These are phyloP conservation scores for Cladophialophora bantiana DNA, from an alignment of 2,329 filamentous ascomycete genomes.

Conservation along the genomic window DNA sequence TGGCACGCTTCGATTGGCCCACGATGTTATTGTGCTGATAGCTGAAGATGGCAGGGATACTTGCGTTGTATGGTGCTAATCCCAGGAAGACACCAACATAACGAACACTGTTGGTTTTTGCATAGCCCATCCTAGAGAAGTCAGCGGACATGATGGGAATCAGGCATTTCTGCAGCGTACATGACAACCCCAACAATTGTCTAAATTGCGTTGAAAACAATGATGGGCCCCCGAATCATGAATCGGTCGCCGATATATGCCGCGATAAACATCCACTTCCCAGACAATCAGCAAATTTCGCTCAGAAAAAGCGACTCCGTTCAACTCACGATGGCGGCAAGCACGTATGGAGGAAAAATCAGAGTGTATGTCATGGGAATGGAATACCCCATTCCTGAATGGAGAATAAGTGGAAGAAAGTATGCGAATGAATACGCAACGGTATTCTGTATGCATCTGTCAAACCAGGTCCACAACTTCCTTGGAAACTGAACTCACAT, in stretches of 20 bases:
- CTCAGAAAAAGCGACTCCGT: too few relatives aligned
- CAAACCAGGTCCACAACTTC: neutral
- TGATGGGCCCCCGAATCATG: conserved; percentile 8
- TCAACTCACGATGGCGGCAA: conserved; percentile 1
- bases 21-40: conserved; percentile 15
- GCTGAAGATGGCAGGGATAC: conserved; percentile 1
- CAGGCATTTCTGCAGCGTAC: neutral
- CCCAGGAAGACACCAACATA: conserved; percentile 10
- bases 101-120: neutral
- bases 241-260: conserved; percentile 9
- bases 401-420: conserved; percentile 8
- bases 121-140: conserved; percentile 6
- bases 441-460: neutral
- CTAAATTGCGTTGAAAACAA: neutral
- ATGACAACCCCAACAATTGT: conserved; percentile 3
- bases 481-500: neutral
- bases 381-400: neutral
- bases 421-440: conserved; percentile 7
- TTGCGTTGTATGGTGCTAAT: neutral
- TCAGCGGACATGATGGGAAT: too few relatives aligned
- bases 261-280: conserved; percentile 1
- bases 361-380: neutral
- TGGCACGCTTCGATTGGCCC: neutral
- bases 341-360: conserved; percentile 9
- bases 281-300: too few relatives aligned